Evolutionary conservation across 192 early-diverging fungal species (phyloP).

Genomic region (Entomortierella chlamydospora): DNA sequence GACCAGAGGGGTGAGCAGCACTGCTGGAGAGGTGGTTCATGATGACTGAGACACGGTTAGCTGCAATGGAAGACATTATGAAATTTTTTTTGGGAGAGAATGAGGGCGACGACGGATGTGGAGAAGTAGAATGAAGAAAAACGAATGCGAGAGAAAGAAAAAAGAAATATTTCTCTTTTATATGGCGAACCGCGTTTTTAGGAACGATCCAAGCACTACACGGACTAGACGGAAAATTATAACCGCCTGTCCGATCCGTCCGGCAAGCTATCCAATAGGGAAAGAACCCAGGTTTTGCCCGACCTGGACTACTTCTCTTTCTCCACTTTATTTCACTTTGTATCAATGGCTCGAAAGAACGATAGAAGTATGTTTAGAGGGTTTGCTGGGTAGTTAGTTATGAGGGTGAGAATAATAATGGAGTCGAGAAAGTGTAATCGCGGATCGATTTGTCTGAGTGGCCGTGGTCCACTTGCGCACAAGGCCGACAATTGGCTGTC

Average conservation of each 20-base stretch:
- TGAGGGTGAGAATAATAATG: too few relatives aligned
- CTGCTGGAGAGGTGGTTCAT: slow-evolving; percentile 54
- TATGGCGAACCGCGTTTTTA: background rate
- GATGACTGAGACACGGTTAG: slow-evolving; percentile 32
- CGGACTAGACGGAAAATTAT: background rate
- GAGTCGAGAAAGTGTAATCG: too few relatives aligned
- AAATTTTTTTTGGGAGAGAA: background rate
- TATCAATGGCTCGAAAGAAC: too few relatives aligned
- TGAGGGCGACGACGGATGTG: background rate
- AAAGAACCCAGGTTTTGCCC: too few relatives aligned
- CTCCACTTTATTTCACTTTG: too few relatives aligned
- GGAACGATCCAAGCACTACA: too few relatives aligned
- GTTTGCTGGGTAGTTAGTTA: too few relatives aligned
- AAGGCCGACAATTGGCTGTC: slow-evolving; percentile 15
- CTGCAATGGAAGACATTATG: slow-evolving; percentile 35
- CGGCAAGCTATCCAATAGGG: background rate
- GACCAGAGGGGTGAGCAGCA: slow-evolving; percentile 60
- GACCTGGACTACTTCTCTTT: too few relatives aligned
- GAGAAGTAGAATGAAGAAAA: background rate
- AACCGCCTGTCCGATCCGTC: background rate
- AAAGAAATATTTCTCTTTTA: slow-evolving; percentile 3
- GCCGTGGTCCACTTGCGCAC: slow-evolving; percentile 21
- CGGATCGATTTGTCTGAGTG: too few relatives aligned
- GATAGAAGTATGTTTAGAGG: background rate
- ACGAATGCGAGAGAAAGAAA: background rate